phyloP scores from a whole-genome alignment of 2,329 filamentous ascomycete genomes.

The Coleophoma cylindrospora region DNA sequence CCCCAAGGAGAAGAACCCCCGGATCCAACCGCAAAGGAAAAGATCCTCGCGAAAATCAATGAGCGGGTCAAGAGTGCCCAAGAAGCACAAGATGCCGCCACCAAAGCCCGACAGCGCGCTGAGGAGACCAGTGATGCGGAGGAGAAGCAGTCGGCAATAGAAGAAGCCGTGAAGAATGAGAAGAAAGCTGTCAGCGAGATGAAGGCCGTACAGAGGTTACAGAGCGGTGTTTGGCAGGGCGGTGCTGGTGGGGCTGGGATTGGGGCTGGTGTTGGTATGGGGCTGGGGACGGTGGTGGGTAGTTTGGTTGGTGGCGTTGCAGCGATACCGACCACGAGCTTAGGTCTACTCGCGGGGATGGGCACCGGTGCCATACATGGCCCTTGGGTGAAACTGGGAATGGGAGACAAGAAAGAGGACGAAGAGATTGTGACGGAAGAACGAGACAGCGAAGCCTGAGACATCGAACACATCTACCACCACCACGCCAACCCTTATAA shows the following conservation, averaged over 20 bases:
- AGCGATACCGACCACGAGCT: slow-evolving; percentile 9
- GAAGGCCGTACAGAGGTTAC: slow-evolving; percentile 52
- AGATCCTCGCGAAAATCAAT: slow-evolving; percentile 10
- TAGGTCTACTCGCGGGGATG: slow-evolving; percentile 7
- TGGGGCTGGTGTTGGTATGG: slow-evolving; percentile 16
- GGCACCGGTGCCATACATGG: slow-evolving; percentile 17
- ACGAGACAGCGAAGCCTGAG: too few species aligned
- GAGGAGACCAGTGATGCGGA: slow-evolving; percentile 7
- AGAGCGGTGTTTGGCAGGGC: slow-evolving; percentile 21
- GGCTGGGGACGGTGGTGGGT: slow-evolving; percentile 13
- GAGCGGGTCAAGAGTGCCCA: slow-evolving; percentile 8
- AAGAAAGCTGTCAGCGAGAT: slow-evolving; percentile 47
- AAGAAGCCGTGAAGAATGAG: slow-evolving; percentile 13
- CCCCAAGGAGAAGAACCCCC: background rate
- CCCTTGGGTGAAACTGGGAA: slow-evolving; percentile 15
- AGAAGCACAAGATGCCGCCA: slow-evolving; percentile 6
- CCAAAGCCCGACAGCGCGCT: slow-evolving; percentile 3
- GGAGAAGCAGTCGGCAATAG: slow-evolving; percentile 9
- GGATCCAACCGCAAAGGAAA: slow-evolving; percentile 8
- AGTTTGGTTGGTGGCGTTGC: slow-evolving; percentile 14
- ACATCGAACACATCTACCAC: too few species aligned
- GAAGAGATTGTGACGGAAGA: too few species aligned
- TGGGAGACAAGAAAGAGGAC: too few species aligned
- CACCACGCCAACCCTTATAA: too few species aligned
- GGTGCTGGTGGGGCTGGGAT: slow-evolving; percentile 14